A percentile compares a stretch with the other conserved stretches of the same genome.
phyloP scores from a whole-genome alignment of 139 green algal genomes.

The Volvox reticuliferus region DNA sequence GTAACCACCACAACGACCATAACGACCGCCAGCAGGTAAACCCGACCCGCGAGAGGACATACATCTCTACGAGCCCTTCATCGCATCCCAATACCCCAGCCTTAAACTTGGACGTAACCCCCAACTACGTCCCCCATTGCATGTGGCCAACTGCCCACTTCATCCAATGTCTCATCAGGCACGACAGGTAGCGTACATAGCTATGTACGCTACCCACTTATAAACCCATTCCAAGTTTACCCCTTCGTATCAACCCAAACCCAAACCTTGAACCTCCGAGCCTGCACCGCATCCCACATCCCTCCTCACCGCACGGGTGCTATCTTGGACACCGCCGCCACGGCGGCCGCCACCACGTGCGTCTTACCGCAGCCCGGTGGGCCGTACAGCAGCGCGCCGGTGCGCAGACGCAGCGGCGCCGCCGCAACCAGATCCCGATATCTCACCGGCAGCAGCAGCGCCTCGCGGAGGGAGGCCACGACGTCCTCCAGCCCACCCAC shows the following conservation, averaged over 20 bases:
- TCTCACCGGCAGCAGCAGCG: slow-evolving; percentile 84
- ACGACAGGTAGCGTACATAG: no score
- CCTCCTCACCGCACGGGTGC: slow-evolving; percentile 51
- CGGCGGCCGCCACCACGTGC: slow-evolving; percentile 87
- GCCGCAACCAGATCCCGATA: slow-evolving; percentile 64
- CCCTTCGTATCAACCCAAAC: no score
- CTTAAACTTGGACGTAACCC: no score
- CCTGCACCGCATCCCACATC: neutral
- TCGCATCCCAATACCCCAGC: no score
- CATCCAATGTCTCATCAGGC: no score
- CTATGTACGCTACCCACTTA: neutral
- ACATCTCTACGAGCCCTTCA: no score
- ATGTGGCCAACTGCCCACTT: no score
- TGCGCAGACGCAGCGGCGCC: slow-evolving; percentile 90
- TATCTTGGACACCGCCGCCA: slow-evolving; percentile 69
- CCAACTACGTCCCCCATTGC: no score
- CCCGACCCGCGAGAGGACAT: no score
- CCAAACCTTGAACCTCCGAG: neutral
- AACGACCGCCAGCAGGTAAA: no score
- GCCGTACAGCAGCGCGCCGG: slow-evolving; percentile 97
- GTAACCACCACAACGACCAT: no score
- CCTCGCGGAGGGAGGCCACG: slow-evolving; percentile 83
- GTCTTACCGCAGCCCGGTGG: slow-evolving; percentile 97
- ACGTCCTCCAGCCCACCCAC: slow-evolving; percentile 90
- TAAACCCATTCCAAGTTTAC: no score